phyloP scores from a whole-genome alignment of 2,329 filamentous ascomycete species.

The Fusarium albosuccineum region DNA sequence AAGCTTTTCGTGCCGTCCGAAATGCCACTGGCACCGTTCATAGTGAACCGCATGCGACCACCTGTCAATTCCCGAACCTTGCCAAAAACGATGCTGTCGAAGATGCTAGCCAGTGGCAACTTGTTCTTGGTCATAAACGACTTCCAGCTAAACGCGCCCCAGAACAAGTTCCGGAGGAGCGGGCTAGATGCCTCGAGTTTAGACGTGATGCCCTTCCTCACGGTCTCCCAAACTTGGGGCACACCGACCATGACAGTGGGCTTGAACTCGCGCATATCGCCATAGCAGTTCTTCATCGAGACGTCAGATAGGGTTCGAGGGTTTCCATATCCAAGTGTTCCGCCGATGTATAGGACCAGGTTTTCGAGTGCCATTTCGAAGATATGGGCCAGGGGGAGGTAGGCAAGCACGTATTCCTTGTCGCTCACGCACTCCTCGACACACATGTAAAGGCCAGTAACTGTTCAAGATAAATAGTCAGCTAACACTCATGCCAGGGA shows the following conservation, averaged over 20 bases:
- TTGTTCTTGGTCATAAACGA: conserved; percentile 68
- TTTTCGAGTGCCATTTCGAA: conserved; percentile 98
- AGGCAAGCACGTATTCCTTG: conserved; percentile 85
- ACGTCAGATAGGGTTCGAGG: conserved; percentile 88
- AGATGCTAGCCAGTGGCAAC: conserved; percentile 74
- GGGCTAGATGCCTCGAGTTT: conserved; percentile 80
- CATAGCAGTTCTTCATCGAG: conserved; percentile 89
- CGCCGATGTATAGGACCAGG: conserved; percentile 87
- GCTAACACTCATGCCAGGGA: conserved; percentile 14
- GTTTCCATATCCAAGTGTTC: conserved; percentile 92
- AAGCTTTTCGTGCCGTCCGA: conserved; percentile 90
- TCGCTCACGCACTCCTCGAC: conserved; percentile 84
- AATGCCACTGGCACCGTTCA: conserved; percentile 95
- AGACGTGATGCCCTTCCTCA: conserved; percentile 91
- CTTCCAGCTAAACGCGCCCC: conserved; percentile 72
- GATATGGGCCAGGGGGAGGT: conserved; percentile 94
- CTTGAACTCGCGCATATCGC: conserved; percentile 92
- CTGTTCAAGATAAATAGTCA: conserved; percentile 48
- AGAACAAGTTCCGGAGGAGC: conserved; percentile 84
- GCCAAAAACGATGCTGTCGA: conserved; percentile 90
- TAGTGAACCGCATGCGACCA: conserved; percentile 86
- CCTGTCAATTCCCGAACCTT: conserved; percentile 93
- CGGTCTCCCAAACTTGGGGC: conserved; percentile 95
- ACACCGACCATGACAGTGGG: conserved; percentile 95
- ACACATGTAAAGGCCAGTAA: conserved; percentile 84